Evolutionary conservation across 1,284 basidiomycete genomes (phyloP), one percentile per base, ranked within the genome.

Genomic region (Rhodofomes roseus): DNA sequence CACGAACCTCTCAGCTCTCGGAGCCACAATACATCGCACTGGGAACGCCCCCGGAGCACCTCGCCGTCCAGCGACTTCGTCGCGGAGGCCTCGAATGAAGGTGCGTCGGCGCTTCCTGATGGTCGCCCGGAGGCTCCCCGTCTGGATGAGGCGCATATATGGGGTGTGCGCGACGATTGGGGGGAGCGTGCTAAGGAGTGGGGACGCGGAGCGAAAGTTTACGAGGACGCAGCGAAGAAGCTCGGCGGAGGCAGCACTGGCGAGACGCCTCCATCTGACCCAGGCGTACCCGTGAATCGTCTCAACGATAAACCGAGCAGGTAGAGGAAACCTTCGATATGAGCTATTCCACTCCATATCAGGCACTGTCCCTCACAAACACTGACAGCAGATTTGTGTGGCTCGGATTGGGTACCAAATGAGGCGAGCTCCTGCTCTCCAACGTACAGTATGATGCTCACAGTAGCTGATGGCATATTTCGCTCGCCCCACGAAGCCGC

Each of bases 141-240:
- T 37, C 60, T 80, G 34, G 70, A 71, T 54, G 65, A 72, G 31
- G 69, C 76, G 48, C 78, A 80, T 65, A 65, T 78, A 8, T 79
- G 78, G 79, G 77, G 78, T 23, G 73, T 79, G 25, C 71, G 72
- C 54, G 77, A 80, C 48, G 78, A 81, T 60, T 82, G 81, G 81
- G 80, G 79, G 14, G 36, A 20, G 7, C 54, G 55, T 7, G 54
- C 59, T 20, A 53, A 54, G 59, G 39, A 29, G 9, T 60, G 55
- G 59, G 59, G 59, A 16, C 58, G 48, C 31, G 63, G 63, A 6
- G 56, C 60, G 11, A 57, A 52, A 39, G 59, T 43, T 16, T 56
- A 60, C 55, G 61, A 64, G 51, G 23, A 29, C 41, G 4, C 22
- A 3, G 43, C 8, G 9, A 1, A 22, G 22, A 25, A 20, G 22